phyloP scores from a whole-genome alignment of 2,329 filamentous ascomycete genomes.

The Diplocarpon rosae region DNA sequence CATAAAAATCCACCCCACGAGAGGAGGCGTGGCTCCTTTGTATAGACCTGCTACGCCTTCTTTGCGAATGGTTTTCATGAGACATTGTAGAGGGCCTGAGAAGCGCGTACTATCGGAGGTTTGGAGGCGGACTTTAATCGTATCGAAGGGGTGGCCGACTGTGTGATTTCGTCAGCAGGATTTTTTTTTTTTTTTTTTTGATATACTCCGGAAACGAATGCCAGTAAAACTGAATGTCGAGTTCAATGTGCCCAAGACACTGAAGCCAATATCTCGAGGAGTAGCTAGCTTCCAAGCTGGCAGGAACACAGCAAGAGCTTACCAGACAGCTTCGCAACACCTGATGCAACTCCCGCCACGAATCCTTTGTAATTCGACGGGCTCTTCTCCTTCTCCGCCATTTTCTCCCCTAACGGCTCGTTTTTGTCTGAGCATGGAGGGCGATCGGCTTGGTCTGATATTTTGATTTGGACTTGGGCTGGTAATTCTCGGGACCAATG shows the following conservation, averaged over 20 bases:
- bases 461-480: background rate
- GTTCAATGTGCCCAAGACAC: too few relatives aligned
- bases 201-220: too few relatives aligned
- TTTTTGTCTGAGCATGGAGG: background rate
- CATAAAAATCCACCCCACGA: conserved; percentile 99
- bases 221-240: too few relatives aligned
- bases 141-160: conserved; percentile 75
- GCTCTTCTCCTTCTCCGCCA: conserved; percentile 21
- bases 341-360: conserved; percentile 90
- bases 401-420: conserved; percentile 10
- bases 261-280: too few relatives aligned
- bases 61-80: conserved; percentile 71
- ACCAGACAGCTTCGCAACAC: conserved; percentile 83
- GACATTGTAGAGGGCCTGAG: conserved; percentile 73
- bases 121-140: conserved; percentile 90
- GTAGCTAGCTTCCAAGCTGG: too few relatives aligned
- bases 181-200: background rate
- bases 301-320: conserved; percentile 24
- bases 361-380: conserved; percentile 75
- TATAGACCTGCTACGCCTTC: conserved; percentile 82
- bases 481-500: conserved; percentile 4
- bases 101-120: conserved; percentile 72
- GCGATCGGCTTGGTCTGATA: background rate
- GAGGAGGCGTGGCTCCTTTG: conserved; percentile 84
- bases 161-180: background rate